Base-by-base conservation (phyloP, 2,329 filamentous ascomycete genomes). In the Beauveria sp. region DNA sequence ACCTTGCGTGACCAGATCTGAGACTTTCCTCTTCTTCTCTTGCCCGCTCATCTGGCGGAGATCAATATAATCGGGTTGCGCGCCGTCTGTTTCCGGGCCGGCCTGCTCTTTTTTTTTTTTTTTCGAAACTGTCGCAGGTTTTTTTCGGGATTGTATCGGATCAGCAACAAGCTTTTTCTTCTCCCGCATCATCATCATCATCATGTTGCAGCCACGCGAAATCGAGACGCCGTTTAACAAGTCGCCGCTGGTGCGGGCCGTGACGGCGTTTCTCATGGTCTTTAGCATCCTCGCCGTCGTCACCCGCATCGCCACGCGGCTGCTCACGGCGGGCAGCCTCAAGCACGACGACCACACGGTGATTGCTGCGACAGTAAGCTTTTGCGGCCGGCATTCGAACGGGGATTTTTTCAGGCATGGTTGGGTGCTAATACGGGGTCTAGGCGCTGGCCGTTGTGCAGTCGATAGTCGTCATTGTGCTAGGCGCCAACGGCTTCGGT, bases 191-290 rank as follows among this genome's bases (percentile, higher is more conserved):
- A 31, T 9, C 28, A 28, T 28, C 26, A 26, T 38, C 46, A 42
- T 22, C 31, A 60, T 60, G 56, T 54, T 65, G 49, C 45, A 62
- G 34, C 61, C 64, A 20, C 64, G 67, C 20, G 67, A 68, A 57
- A 57, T 61, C 31, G 66, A 67, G 48, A 67, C 66, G 26, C 61
- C 65, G 22, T 64, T 60, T 45, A 68, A 68, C 63, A 68, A 68
- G 59, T 60, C 66, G 61, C 67, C 66, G 50, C 43, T 68, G 14
- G 64, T 68, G 42, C 63, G 66, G 31, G 67, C 67, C 16, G 28
- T 68, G 26, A 54, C 66, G 34, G 65, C 64, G 53, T 58, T 68
- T 14, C 62, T 68, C 42, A 67, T 68, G 65, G 66, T 68, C 4
- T 64, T 68, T 45, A 52, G 64, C 16, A 63, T 67, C 10, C 63